Conservation (phyloP, 805 yeast species). For the Hanseniaspora taiwanica region DNA sequence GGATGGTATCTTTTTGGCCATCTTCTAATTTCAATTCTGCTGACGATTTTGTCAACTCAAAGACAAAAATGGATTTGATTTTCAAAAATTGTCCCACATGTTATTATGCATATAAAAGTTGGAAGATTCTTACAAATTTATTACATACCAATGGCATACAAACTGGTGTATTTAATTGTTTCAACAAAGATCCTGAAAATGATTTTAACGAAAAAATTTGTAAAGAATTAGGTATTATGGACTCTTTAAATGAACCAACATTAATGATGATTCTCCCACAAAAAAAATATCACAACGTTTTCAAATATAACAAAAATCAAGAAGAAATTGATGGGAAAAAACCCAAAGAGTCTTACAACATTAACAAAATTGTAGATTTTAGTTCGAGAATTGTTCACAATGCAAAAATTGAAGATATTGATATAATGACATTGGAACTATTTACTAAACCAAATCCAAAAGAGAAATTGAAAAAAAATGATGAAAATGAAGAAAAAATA, state of each 20-base stretch:
- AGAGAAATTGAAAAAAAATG: background rate
- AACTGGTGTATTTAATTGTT: conserved; percentile 51
- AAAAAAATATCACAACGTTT: conserved; percentile 16
- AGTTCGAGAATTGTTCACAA: conserved; percentile 35
- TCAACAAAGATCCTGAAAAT: conserved; percentile 3
- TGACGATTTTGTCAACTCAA: conserved; percentile 20
- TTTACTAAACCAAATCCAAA: background rate
- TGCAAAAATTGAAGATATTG: conserved; percentile 26
- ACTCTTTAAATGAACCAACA: conserved; percentile 27
- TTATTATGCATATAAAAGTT: conserved; percentile 35
- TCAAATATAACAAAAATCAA: conserved; percentile 13
- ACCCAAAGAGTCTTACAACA: conserved; percentile 15
- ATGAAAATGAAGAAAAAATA: conserved; percentile 21
- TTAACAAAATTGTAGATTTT: conserved; percentile 25
- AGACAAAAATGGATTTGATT: conserved; percentile 16
- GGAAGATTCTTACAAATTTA: conserved; percentile 45
- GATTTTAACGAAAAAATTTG: conserved; percentile 35
- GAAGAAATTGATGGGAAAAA: conserved; percentile 4
- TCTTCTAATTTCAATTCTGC: conserved; percentile 28
- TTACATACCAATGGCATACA: conserved; percentile 25
- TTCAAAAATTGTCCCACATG: conserved; percentile 38
- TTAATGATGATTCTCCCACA: conserved; percentile 43
- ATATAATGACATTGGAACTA: conserved; percentile 1
- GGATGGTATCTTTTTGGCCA: conserved; percentile 57
- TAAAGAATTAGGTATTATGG: conserved; percentile 32